phyloP scores from a whole-genome alignment of 176 grass and related monocot species.

The Elymus sibiricus region DNA sequence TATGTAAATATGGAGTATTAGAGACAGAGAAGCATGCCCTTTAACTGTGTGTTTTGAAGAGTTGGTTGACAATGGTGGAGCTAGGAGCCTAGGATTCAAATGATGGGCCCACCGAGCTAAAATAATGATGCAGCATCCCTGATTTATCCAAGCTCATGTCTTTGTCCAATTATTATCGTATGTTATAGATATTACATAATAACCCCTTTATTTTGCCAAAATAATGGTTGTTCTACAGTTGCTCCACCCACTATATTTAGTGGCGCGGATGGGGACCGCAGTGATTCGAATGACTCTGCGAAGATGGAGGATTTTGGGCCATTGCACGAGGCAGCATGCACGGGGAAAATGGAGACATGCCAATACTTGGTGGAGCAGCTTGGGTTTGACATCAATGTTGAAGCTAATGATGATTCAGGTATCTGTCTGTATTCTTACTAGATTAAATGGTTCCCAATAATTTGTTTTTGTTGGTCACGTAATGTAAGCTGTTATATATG shows the following conservation, averaged over 20 bases:
- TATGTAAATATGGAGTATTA: no score
- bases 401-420: background rate
- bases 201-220: background rate
- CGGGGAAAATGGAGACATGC: slow-evolving; percentile 10
- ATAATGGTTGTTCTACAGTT: background rate
- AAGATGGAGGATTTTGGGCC: background rate
- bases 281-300: background rate
- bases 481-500: background rate
- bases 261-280: background rate
- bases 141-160: background rate
- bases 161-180: background rate
- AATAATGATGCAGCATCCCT: no score
- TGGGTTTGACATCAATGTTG: slow-evolving; percentile 19
- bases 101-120: background rate
- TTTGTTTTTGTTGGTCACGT: background rate
- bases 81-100: background rate
- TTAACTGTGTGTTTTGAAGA: background rate
- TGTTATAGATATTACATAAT: background rate
- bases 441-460: background rate
- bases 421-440: background rate
- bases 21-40: background rate
- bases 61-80: background rate
- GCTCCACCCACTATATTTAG: background rate
- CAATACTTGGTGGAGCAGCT: slow-evolving; percentile 36
- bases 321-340: slow-evolving; percentile 21